Evolutionary conservation across 2,329 filamentous ascomycete genomes (phyloP).

Genomic region (Emmonsiellopsis sp.): DNA sequence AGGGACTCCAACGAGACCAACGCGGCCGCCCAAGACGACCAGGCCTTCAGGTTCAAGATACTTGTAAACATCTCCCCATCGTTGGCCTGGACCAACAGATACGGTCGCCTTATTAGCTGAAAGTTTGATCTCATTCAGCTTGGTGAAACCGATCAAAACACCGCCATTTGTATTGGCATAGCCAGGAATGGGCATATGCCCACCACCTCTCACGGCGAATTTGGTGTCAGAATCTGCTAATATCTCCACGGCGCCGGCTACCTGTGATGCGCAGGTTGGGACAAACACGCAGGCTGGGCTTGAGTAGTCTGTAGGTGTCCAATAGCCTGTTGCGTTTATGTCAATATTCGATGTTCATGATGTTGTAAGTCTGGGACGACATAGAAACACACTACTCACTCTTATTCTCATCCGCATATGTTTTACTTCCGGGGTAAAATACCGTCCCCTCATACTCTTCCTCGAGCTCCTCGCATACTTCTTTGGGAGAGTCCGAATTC

Average conservation of each 20-base stretch:
- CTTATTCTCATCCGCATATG: neutral
- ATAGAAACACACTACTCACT: neutral
- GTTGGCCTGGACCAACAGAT: constrained; percentile 23
- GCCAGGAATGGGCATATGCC: constrained; percentile 2
- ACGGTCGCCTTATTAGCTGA: constrained; percentile 19
- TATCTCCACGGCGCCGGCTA: constrained; percentile 18
- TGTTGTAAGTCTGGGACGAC: neutral
- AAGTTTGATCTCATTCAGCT: constrained; percentile 17
- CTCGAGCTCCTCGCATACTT: neutral
- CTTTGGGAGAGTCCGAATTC: neutral
- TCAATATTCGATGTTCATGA: neutral
- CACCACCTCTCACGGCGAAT: constrained; percentile 5
- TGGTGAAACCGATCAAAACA: constrained; percentile 20
- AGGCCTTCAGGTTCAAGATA: constrained; percentile 23
- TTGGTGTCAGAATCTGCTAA: constrained; percentile 23
- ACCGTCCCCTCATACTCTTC: neutral
- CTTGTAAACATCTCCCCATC: constrained; percentile 25
- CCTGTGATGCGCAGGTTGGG: constrained; percentile 16
- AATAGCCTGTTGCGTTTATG: neutral
- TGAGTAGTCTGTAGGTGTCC: neutral
- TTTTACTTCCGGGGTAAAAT: neutral
- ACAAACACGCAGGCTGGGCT: constrained; percentile 23
- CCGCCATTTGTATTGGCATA: constrained; percentile 11
- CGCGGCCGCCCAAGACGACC: constrained; percentile 24
- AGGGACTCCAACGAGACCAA: constrained; percentile 26